A percentile compares a stretch with the other conserved stretches of the same genome.
These are phyloP conservation scores for Trypanosoma vivax DNA, from an alignment of 208 protist species.

Conservation along the genomic window DNA sequence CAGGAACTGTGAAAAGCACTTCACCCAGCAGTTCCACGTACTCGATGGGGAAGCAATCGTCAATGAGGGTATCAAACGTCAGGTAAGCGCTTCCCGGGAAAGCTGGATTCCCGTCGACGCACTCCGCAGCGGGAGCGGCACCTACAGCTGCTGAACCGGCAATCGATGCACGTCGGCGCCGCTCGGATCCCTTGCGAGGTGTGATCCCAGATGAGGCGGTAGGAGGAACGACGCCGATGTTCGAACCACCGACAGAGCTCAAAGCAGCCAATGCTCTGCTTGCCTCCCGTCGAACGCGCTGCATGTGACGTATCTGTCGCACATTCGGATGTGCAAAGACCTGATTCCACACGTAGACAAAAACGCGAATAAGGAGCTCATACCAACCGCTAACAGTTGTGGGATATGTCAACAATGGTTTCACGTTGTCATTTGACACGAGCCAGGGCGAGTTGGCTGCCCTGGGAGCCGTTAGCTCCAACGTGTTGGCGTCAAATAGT, in stretches of 20 bases:
- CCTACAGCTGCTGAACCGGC: background rate
- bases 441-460: too few species aligned
- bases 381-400: constrained; percentile 19
- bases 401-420: background rate
- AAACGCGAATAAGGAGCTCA: constrained; percentile 42
- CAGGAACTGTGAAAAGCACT: constrained; percentile 46
- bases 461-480: background rate
- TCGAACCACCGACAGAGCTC: background rate
- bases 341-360: constrained; percentile 56
- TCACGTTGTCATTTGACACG: too few species aligned
- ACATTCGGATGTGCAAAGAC: constrained; percentile 41
- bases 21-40: constrained; percentile 56
- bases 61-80: constrained; percentile 23
- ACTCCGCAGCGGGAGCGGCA: background rate
- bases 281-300: constrained; percentile 11
- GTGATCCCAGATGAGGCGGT: background rate
- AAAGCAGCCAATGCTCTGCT: constrained; percentile 28
- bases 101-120: background rate
- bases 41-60: constrained; percentile 63
- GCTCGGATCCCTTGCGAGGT: background rate
- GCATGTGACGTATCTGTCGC: constrained; percentile 40
- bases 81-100: constrained; percentile 43
- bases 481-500: background rate
- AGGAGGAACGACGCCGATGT: too few species aligned
- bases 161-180: background rate